Evolutionary conservation across 2,329 filamentous ascomycete genomes (phyloP), one percentile per base, ranked within the genome.

Genomic region (Fusarium goolgardi): DNA sequence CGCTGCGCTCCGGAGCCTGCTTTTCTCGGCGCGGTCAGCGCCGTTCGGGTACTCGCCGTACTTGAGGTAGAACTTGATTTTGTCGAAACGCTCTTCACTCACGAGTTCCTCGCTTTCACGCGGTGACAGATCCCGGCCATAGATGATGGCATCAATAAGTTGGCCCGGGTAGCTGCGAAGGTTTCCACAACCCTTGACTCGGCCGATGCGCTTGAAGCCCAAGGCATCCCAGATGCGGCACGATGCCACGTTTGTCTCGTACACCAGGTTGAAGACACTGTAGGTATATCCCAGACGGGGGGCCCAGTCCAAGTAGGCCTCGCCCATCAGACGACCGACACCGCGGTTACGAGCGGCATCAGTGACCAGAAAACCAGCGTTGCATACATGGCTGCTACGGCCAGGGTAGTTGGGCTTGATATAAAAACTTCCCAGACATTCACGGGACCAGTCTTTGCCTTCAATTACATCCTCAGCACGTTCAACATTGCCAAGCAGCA

Each of bases 41-140:
- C 94, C 95, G 74, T 91, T 90, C 62, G 96, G 96, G 79, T 99
- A 98, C 79, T 94, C 93, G 76, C 91, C 91, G 78, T 94, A 93
- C 81, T 97, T 96, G 76, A 98, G 89, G 81, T 98, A 98, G 84
- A 92, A 98, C 76, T 94, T 91, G 78, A 98, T 98, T 85, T 97
- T 97, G 84, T 97, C 95, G 84, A 98, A 98, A 72, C 96, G 92
- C 82, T 97, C 94, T 83, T 97, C 94, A 79, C 91, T 94, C 74
- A 95, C 91, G 77, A 92, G 90, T 78, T 96, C 92, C 77, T 96
- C 93, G 73, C 86, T 87, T 73, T 93, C 90, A 61, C 77, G 78
- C 45, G 77, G 77, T 18, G 80, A 81, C 63, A 88, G 81, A 72
- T 90, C 88, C 55, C 88, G 85, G 34, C 94, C 94, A 80, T 91